Base-by-base conservation (phyloP, 2,329 filamentous ascomycete species). In the Trichoderma harzianum region DNA sequence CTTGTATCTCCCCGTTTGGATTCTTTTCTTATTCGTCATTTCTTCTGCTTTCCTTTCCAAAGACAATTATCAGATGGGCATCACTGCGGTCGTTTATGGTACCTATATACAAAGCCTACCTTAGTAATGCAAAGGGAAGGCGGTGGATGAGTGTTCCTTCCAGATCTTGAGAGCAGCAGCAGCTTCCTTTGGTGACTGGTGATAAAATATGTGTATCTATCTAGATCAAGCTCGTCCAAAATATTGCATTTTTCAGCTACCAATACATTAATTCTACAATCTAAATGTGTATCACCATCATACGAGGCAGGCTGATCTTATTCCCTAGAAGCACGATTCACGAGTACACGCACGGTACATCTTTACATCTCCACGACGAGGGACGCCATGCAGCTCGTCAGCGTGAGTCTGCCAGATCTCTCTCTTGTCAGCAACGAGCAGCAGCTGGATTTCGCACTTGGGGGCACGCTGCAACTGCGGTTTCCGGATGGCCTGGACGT, bases 401-500 rank as follows among this genome's bases (percentile, higher is more conserved):
- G 67, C 2, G 67, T 81, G 10, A 69, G 72, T n/a, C 66, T 82
- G 7, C 79, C 80, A 1, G 70, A 53, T 10, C 62, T 81, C 14
- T 75, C 72, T 34, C 70, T 78, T 16, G 64, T 74, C 26, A 72
- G 76, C 55, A 75, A 71, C 14, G 69, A 72, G 60, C 73, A 74
- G 34, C 74, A 76, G 16, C 18, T 80, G 11, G 73, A 77, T 32
- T 65, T 81, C 0, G 70, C 70, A 30, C 71, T 79, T 14, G 73
- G 75, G 3, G 74, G 78, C 1, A 77, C 76, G 1, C n/a, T 83
- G 5, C 72, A 73, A 4, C 69, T 82, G 47, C 72, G 76, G 34
- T 32, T 80, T 2, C 78, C 77, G 5, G 24, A 64, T 12, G 64
- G 61, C 8, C n/a, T 69, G 24, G 55, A 60, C 12, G 5, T 24